A percentile compares a stretch with the other conserved stretches of the same genome.
These are phyloP conservation scores for Cryphonectria nitschkei DNA, from an alignment of 2,329 filamentous ascomycete species.

Conservation along the genomic window DNA sequence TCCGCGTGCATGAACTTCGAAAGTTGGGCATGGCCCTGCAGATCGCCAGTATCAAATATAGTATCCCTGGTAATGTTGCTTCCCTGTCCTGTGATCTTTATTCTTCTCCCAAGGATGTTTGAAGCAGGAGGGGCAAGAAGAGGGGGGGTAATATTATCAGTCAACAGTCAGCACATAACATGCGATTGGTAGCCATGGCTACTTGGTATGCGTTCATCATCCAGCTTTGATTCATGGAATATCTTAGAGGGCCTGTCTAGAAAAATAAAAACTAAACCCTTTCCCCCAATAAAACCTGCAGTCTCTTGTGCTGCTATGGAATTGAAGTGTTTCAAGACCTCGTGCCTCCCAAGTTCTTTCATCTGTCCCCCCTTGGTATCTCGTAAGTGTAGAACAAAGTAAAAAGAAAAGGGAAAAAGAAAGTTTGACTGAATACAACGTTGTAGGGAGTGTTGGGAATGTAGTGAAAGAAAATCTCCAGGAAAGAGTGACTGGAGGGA, in stretches of 20 bases:
- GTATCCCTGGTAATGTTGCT: background rate
- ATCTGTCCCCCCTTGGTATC: background rate
- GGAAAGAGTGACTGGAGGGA: conserved; percentile 25
- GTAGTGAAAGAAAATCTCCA: conserved; percentile 11
- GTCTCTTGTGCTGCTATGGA: background rate
- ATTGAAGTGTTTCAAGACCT: conserved; percentile 1
- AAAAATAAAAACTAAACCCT: background rate
- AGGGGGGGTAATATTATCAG: too few species aligned
- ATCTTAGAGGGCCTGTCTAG: background rate
- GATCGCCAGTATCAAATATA: conserved; percentile 12
- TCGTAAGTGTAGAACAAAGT: conserved; percentile 17
- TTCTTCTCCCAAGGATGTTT: too few species aligned
- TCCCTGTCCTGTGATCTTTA: background rate
- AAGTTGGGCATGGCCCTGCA: conserved; percentile 2
- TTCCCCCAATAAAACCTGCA: background rate
- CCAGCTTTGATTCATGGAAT: conserved; percentile 11
- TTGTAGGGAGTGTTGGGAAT: conserved; percentile 20
- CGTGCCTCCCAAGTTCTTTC: background rate
- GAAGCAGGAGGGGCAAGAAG: too few species aligned
- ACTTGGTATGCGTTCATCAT: conserved; percentile 7
- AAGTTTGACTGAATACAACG: conserved; percentile 7
- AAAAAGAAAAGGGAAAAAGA: conserved; percentile 18
- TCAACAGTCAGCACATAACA: background rate
- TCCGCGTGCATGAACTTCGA: background rate
- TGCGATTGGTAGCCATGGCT: background rate